Evolutionary conservation across 306 rosid species (phyloP), one percentile per base, ranked within the genome.

Genomic region (Styphnolobium japonicum): DNA sequence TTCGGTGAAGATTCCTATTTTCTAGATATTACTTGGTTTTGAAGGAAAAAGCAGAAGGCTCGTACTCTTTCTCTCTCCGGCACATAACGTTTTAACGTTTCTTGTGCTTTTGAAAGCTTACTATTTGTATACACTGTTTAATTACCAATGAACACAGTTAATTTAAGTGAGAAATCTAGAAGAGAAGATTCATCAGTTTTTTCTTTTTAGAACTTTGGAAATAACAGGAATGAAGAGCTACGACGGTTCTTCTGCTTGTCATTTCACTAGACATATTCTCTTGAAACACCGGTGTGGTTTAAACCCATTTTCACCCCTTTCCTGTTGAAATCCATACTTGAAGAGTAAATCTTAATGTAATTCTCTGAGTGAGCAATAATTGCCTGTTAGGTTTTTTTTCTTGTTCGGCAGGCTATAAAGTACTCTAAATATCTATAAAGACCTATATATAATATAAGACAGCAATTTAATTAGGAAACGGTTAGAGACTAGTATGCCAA

Each of bases 1-100:
- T 89, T 80, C 19, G 74, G 46, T 48, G 31, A 83, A 79, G 82
- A 80, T 88, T 78, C 85, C 87, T 51, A 11, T 78, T 75, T 57
- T 79, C 48, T 56, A 45, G 82, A 73, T 25, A 43, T 67, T 70
- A 63, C 66, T 60, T 57, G 39, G 68, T 48, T 23, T 57, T 23
- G n/a, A 81, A 55, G 37, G 36, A 31, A 61, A 84, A 71, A 75
- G 75, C 62, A 60, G 71, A 61, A 71, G 27, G 3, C 66, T 61
- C 49, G 58, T 62, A n/a, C 11, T 25, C 10, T 70, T 23, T 37
- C 61, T 70, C 66, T 69, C 58, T 64, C 51, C 31, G 3, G 77
- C 71, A 19, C 73, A 40, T 45, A 65, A 51, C 42, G 15, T 74
- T 42, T 57, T 71, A 19, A 40, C 14, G 31, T 37, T 63, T 71